Evolutionary conservation across 148 eudicot genomes (phyloP), one percentile per base, ranked within the genome.

Genomic region (Suaeda aralocaspica): DNA sequence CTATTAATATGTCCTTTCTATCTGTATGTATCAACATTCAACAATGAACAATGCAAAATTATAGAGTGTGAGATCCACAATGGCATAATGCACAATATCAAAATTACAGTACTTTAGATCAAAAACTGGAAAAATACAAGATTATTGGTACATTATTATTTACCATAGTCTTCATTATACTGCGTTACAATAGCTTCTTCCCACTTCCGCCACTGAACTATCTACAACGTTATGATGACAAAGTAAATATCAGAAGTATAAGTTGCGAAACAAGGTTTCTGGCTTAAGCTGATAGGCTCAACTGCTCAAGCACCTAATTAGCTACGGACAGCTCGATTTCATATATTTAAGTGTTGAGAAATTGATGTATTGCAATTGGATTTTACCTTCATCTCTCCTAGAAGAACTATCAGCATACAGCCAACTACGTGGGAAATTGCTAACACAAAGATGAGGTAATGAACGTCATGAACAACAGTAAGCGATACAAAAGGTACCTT

Each of bases 131-230:
- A 5, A n/a, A 50, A 50, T 19, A 50, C 6, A n/a, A 50, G 25
- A 9, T n/a, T 18, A 21, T 22, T 24, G 24, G 24, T n/a, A n/a
- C n/a, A n/a, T n/a, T n/a, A 9, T 6, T 6, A 52, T 4, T 70
- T 69, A 71, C 74, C 70, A 13, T 19, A 6, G 0, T 67, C 19
- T 26, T 53, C 46, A 10, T n/a, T 19, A 52, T 15, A 41, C 68
- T 66, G 61, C 15, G 15, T 8, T 39, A 10, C 50, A 26, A 72
- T 50, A 21, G 45, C 31, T 0, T 72, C 76, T 62, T 77, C 80
- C 80, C 80, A 77, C 66, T 77, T 77, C 68, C 55, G 3, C 80
- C 80, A 77, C 58, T 59, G 80, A 21, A 68, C 51, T 49, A 77
- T 77, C 80, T 77, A 24, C 75, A 71, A 12, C 2, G 21, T 42